phyloP scores from a whole-genome alignment of 2,329 filamentous ascomycete genomes.

The Fusarium udum region DNA sequence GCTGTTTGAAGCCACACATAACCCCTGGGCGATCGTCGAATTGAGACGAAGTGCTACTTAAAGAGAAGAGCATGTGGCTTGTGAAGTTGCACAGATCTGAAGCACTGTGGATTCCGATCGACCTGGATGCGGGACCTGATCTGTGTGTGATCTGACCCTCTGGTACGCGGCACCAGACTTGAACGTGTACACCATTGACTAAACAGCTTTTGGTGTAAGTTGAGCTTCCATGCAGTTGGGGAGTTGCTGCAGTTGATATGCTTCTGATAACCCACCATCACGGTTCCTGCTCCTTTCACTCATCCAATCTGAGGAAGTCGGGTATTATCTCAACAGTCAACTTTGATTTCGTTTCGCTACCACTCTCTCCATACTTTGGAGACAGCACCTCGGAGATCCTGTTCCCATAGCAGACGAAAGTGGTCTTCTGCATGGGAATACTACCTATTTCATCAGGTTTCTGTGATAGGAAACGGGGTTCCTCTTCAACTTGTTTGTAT shows the following conservation, averaged over 20 bases:
- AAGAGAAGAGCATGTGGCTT: slow-evolving; percentile 5
- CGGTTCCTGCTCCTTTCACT: neutral
- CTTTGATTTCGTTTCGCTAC: neutral
- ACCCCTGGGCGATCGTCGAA: neutral
- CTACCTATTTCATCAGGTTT: neutral
- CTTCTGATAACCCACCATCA: too few species aligned
- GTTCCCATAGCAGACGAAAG: neutral
- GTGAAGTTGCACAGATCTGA: slow-evolving; percentile 17
- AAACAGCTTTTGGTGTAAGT: neutral
- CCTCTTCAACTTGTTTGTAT: neutral
- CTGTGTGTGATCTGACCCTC: neutral
- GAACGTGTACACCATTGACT: slow-evolving; percentile 3
- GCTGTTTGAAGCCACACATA: slow-evolving; percentile 1
- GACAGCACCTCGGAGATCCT: neutral
- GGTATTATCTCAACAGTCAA: neutral
- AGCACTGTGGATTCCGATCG: slow-evolving; percentile 14
- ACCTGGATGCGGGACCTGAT: neutral
- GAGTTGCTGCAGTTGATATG: neutral
- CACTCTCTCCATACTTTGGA: neutral
- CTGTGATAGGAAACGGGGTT: neutral
- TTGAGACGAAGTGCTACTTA: neutral
- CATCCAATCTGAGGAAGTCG: neutral
- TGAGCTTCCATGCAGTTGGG: neutral
- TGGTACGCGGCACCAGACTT: neutral
- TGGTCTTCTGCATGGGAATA: neutral